A percentile compares a stretch with the other conserved stretches of the same genome.
Evolutionary conservation across 2,329 filamentous ascomycete species (phyloP).

Genomic region (Penicillium palitans): DNA sequence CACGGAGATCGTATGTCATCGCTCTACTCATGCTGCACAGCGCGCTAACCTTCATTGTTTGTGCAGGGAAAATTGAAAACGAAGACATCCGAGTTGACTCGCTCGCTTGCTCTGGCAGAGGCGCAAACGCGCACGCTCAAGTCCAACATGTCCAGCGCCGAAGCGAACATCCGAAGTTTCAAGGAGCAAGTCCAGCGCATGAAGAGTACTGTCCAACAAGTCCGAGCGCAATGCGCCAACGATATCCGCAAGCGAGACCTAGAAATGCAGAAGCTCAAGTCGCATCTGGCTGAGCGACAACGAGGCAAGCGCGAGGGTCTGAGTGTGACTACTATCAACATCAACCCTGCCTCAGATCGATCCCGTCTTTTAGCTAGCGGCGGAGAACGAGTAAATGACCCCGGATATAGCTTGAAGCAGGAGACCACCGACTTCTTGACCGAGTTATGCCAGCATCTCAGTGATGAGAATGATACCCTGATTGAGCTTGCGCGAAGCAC

Average conservation of each 20-base stretch:
- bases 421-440: constrained; percentile 93
- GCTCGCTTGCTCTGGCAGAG: constrained; percentile 60
- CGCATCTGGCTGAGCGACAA: constrained; percentile 72
- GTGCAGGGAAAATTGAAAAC: constrained; percentile 54
- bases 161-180: constrained; percentile 70
- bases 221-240: constrained; percentile 81
- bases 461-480: constrained; percentile 87
- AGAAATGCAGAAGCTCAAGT: constrained; percentile 85
- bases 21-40: neutral
- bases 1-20: constrained; percentile 60
- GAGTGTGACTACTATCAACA: constrained; percentile 51
- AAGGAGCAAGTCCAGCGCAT: constrained; percentile 81
- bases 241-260: constrained; percentile 88
- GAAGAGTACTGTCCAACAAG: constrained; percentile 77
- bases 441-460: constrained; percentile 75
- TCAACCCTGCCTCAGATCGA: constrained; percentile 44
- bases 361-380: constrained; percentile 32
- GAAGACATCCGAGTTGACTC: constrained; percentile 57
- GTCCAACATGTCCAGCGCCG: constrained; percentile 69
- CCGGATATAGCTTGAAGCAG: constrained; percentile 68
- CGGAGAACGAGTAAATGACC: constrained; percentile 52
- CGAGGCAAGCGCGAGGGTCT: constrained; percentile 57
- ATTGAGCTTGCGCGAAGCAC: constrained; percentile 71
- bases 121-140: constrained; percentile 70
- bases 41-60: neutral